phyloP scores from a whole-genome alignment of 352 stramenopile species.

The Pythium biforme region DNA sequence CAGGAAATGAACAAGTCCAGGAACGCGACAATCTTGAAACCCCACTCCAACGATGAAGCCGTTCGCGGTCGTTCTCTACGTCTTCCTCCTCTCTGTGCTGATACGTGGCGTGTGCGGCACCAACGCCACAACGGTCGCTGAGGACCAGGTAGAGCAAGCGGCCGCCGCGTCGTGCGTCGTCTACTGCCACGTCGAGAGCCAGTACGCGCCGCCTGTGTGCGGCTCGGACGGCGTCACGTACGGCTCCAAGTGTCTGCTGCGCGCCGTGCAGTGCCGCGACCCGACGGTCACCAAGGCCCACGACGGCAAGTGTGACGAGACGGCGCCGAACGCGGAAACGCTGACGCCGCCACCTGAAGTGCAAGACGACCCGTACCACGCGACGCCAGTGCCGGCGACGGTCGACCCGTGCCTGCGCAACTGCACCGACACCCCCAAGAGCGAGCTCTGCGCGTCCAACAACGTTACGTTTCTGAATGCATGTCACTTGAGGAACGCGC shows the following conservation, averaged over 20 bases:
- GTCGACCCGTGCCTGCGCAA: background rate
- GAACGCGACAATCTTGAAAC: too few relatives aligned
- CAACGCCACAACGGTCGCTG: too few relatives aligned
- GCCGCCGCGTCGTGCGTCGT: background rate
- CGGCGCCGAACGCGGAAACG: background rate
- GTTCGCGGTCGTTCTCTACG: background rate
- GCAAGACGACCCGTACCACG: background rate
- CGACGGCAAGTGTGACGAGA: slow-evolving; percentile 5
- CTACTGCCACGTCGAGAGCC: background rate
- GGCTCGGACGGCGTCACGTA: slow-evolving; percentile 25
- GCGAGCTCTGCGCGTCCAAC: slow-evolving; percentile 17
- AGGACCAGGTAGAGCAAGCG: too few relatives aligned
- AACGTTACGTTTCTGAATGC: slow-evolving; percentile 24
- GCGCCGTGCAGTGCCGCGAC: slow-evolving; percentile 4
- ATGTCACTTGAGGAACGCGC: slow-evolving; percentile 15
- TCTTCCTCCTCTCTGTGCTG: background rate
- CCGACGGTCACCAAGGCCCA: slow-evolving; percentile 5
- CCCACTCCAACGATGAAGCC: background rate
- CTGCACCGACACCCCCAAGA: background rate
- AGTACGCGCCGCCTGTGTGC: slow-evolving; percentile 3
- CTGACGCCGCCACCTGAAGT: background rate
- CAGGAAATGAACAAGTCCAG: too few relatives aligned
- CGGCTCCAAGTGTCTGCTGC: slow-evolving; percentile 19
- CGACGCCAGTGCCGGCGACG: background rate
- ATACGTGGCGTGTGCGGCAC: background rate